A percentile compares a stretch with the other conserved stretches of the same genome.
Evolutionary conservation across 2,329 filamentous ascomycete genomes (phyloP).

Genomic region (Ophiostoma ips): DNA sequence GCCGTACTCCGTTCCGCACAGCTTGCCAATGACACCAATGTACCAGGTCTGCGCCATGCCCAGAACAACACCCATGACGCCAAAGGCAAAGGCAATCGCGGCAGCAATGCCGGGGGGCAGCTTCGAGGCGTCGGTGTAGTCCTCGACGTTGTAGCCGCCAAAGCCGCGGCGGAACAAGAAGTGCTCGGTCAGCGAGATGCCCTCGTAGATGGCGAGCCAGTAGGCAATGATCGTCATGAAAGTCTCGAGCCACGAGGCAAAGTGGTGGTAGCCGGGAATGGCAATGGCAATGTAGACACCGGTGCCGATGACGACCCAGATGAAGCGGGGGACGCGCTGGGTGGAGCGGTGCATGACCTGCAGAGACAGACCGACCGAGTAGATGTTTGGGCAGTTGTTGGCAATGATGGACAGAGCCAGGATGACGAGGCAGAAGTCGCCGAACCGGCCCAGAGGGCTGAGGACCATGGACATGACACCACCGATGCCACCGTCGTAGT

Average conservation of each 20-base stretch:
- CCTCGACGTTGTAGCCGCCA: slow-evolving; percentile 29
- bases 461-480: slow-evolving; percentile 34
- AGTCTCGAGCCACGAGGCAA: slow-evolving; percentile 24
- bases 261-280: slow-evolving; percentile 26
- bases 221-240: slow-evolving; percentile 26
- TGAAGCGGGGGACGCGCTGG: slow-evolving; percentile 38
- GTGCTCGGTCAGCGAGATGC: slow-evolving; percentile 22
- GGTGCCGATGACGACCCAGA: slow-evolving; percentile 44
- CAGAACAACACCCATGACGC: slow-evolving; percentile 37
- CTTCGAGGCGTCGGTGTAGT: slow-evolving; percentile 30
- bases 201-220: slow-evolving; percentile 32
- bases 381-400: slow-evolving; percentile 28
- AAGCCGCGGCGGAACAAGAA: slow-evolving; percentile 31
- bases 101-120: slow-evolving; percentile 23
- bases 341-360: slow-evolving; percentile 42
- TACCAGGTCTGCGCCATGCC: slow-evolving; percentile 50
- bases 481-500: slow-evolving; percentile 26
- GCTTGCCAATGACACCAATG: slow-evolving; percentile 44
- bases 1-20: slow-evolving; percentile 28
- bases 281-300: slow-evolving; percentile 45
- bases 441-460: slow-evolving; percentile 29
- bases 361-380: slow-evolving; percentile 25
- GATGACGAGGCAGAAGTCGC: slow-evolving; percentile 32
- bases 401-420: slow-evolving; percentile 32
- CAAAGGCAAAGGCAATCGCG: slow-evolving; percentile 17